These are phyloP conservation scores for Nepenthes alata DNA, from an alignment of 179 eudicot genomes.

Conservation along the genomic window DNA sequence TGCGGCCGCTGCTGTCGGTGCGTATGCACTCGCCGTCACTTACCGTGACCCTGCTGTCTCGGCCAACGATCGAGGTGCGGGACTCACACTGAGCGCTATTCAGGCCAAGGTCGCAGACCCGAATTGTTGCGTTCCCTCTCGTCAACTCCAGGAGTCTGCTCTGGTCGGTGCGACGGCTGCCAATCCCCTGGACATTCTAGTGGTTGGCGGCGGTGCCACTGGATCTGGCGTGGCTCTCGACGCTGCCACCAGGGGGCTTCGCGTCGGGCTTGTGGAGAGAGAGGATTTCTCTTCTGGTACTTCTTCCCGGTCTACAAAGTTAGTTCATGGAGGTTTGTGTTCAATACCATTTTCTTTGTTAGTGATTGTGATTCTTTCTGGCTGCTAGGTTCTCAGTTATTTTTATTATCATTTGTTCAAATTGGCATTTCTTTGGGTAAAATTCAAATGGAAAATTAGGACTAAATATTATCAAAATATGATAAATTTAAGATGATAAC, in stretches of 20 bases:
- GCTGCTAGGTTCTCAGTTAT: background rate
- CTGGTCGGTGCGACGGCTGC: conserved; percentile 34
- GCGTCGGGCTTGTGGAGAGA: conserved; percentile 87
- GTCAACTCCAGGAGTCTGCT: conserved; percentile 40
- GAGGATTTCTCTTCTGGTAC: conserved; percentile 96
- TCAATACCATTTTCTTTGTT: no score
- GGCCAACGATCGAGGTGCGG: conserved; percentile 26
- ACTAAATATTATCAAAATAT: no score
- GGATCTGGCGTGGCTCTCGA: conserved; percentile 95
- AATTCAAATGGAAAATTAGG: no score
- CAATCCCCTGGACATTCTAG: conserved; percentile 69
- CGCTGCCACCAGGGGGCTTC: conserved; percentile 76
- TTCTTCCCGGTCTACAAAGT: conserved; percentile 86
- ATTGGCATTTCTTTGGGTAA: no score
- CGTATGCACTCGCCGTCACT: conserved; percentile 25
- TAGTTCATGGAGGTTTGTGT: conserved; percentile 78
- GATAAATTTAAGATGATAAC: no score
- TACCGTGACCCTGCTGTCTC: conserved; percentile 28
- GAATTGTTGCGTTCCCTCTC: conserved; percentile 39
- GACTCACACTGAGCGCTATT: conserved; percentile 20
- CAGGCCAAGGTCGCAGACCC: conserved; percentile 48
- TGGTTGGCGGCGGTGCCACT: conserved; percentile 91
- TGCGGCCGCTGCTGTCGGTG: conserved; percentile 31
- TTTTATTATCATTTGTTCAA: no score
- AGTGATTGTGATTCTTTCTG: background rate